Evolutionary conservation across 169 alveolate species (phyloP).

Genomic region (Cryptosporidium felis): DNA sequence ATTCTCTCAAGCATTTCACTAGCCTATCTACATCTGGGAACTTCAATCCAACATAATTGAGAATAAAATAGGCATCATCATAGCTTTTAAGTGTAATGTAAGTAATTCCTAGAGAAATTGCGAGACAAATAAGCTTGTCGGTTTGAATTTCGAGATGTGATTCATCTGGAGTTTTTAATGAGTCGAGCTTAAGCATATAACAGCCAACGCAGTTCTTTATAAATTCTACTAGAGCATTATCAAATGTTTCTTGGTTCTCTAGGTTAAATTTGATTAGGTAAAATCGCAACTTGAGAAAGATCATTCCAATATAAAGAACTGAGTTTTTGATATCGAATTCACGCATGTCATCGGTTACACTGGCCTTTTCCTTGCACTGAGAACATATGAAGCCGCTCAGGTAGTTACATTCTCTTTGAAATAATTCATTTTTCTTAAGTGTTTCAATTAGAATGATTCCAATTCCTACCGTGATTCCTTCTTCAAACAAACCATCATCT

Average conservation of each 20-base stretch:
- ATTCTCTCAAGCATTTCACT: not conserved
- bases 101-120: not conserved
- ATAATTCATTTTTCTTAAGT: not conserved
- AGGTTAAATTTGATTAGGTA: not conserved
- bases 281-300: not conserved
- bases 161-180: too few relatives aligned
- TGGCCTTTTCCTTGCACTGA: not conserved
- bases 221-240: not conserved
- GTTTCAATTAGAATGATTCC: not conserved
- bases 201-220: not conserved
- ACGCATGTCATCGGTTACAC: not conserved
- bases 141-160: too few relatives aligned
- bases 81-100: not conserved
- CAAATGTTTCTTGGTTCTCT: not conserved
- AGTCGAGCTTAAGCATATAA: not conserved
- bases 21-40: conserved; percentile 10
- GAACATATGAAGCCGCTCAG: not conserved
- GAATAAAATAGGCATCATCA: conserved; percentile 18
- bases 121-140: not conserved
- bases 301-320: conserved; percentile 5
- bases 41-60: conserved; percentile 6
- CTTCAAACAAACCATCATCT: not conserved
- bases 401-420: not conserved
- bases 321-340: conserved; percentile 1
- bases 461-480: not conserved